Conservation (phyloP, 2,329 filamentous ascomycete species). For the Alternaria sp. region DNA sequence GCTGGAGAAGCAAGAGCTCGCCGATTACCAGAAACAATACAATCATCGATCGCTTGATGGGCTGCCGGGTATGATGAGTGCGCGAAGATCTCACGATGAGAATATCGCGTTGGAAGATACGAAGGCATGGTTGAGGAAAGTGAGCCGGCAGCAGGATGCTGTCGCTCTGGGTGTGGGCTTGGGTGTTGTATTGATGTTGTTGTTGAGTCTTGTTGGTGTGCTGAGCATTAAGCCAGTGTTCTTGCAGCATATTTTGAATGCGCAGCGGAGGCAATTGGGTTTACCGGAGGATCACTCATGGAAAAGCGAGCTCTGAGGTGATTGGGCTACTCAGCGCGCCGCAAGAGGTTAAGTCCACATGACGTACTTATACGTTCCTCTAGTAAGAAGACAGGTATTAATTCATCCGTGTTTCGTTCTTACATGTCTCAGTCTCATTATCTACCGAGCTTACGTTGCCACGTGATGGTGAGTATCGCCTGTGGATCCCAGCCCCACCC, state of each 20-base stretch:
- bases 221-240: constrained; percentile 30
- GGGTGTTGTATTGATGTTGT: constrained; percentile 31
- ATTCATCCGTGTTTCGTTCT: no score
- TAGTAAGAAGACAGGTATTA: no score
- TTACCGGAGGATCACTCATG: constrained; percentile 20
- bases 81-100: constrained; percentile 58
- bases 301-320: constrained; percentile 16
- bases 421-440: no score
- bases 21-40: constrained; percentile 64
- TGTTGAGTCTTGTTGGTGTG: constrained; percentile 26
- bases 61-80: constrained; percentile 47
- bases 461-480: no score
- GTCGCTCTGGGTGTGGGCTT: constrained; percentile 28
- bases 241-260: constrained; percentile 31
- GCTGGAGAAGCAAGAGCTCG: constrained; percentile 60
- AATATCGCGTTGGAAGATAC: constrained; percentile 56
- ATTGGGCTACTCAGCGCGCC: no score
- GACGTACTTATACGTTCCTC: no score
- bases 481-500: no score
- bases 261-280: constrained; percentile 36
- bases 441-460: no score
- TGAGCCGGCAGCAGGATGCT: constrained; percentile 37
- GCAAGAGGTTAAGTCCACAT: no score
- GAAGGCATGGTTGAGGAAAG: constrained; percentile 36
- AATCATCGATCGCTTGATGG: constrained; percentile 55